Conservation (phyloP, 495 filamentous ascomycete species). For the Xylaria intraflava region DNA sequence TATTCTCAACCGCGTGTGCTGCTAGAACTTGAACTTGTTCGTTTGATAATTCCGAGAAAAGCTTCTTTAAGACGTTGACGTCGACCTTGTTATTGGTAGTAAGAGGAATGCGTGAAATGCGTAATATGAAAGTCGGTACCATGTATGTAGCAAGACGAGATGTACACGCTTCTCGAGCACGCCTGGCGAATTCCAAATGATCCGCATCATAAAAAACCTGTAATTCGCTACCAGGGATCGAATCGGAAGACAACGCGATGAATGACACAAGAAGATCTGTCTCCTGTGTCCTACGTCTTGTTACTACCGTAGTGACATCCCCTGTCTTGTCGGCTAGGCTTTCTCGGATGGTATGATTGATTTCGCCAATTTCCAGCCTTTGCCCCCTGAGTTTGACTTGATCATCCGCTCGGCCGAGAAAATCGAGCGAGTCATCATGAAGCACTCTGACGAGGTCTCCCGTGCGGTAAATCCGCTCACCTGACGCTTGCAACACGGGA, state of each 20-base stretch:
- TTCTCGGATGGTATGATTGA: slow-evolving; percentile 58
- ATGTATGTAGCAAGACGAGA: slow-evolving; percentile 62
- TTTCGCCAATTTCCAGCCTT: slow-evolving; percentile 70
- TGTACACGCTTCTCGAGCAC: slow-evolving; percentile 48
- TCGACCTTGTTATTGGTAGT: slow-evolving; percentile 73
- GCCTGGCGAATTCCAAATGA: slow-evolving; percentile 19
- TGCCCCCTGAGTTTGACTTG: slow-evolving; percentile 78
- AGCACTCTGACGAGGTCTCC: slow-evolving; percentile 72
- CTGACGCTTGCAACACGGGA: slow-evolving; percentile 45
- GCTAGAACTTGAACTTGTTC: slow-evolving; percentile 48
- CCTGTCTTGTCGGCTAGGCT: slow-evolving; percentile 33
- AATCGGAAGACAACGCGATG: slow-evolving; percentile 32
- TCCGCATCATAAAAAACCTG: slow-evolving; percentile 24
- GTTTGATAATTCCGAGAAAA: slow-evolving; percentile 54
- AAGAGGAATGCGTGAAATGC: slow-evolving; percentile 56
- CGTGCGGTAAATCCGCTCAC: slow-evolving; percentile 62
- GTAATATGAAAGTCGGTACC: slow-evolving; percentile 68
- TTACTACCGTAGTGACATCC: slow-evolving; percentile 60
- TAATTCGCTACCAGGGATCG: slow-evolving; percentile 8
- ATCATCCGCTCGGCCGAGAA: slow-evolving; percentile 69
- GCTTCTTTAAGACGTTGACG: slow-evolving; percentile 48
- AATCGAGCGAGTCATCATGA: slow-evolving; percentile 64
- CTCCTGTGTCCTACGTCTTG: slow-evolving; percentile 54
- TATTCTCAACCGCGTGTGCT: slow-evolving; percentile 16
- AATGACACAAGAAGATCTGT: slow-evolving; percentile 69